These are phyloP conservation scores for Tilletia caries DNA, from an alignment of 1,284 basidiomycete species.

Conservation along the genomic window DNA sequence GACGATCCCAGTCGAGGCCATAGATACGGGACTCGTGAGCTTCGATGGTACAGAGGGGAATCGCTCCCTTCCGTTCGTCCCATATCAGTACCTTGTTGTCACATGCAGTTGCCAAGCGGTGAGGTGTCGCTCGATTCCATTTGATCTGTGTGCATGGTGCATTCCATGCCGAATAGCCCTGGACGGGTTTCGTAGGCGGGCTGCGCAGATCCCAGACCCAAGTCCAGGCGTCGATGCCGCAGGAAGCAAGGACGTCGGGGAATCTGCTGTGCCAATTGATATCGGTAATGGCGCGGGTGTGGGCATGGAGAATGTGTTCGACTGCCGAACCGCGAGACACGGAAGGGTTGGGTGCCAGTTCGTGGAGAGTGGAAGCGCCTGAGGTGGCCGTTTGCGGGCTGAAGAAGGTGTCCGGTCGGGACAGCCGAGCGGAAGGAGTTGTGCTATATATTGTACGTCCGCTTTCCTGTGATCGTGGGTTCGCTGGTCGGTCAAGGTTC, in stretches of 20 bases:
- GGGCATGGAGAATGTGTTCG: constrained; percentile 45
- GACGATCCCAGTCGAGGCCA: constrained; percentile 50
- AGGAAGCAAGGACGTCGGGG: constrained; percentile 48
- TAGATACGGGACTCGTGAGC: constrained; percentile 51
- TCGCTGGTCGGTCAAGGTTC: constrained; percentile 67
- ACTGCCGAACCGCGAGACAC: constrained; percentile 31
- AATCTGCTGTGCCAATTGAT: constrained; percentile 53
- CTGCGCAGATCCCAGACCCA: constrained; percentile 51
- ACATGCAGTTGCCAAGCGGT: constrained; percentile 25
- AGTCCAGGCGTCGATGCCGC: constrained; percentile 52
- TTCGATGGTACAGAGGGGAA: constrained; percentile 41
- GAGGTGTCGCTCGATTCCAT: constrained; percentile 30
- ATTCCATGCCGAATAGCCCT: constrained; percentile 51
- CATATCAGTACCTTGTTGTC: constrained; percentile 47
- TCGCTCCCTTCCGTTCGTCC: constrained; percentile 48
- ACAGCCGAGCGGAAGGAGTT: constrained; percentile 23
- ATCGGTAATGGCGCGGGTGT: constrained; percentile 51
- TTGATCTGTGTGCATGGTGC: constrained; percentile 52
- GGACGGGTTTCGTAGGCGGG: constrained; percentile 33
- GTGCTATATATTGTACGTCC: constrained; percentile 18
- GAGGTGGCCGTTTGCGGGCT: constrained; percentile 16
- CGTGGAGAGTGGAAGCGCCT: constrained; percentile 14
- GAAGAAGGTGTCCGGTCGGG: constrained; percentile 19
- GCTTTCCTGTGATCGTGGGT: not conserved
- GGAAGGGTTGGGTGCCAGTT: constrained; percentile 12